phyloP scores from a whole-genome alignment of 2,329 filamentous ascomycete genomes.

The Colletotrichum lupini region DNA sequence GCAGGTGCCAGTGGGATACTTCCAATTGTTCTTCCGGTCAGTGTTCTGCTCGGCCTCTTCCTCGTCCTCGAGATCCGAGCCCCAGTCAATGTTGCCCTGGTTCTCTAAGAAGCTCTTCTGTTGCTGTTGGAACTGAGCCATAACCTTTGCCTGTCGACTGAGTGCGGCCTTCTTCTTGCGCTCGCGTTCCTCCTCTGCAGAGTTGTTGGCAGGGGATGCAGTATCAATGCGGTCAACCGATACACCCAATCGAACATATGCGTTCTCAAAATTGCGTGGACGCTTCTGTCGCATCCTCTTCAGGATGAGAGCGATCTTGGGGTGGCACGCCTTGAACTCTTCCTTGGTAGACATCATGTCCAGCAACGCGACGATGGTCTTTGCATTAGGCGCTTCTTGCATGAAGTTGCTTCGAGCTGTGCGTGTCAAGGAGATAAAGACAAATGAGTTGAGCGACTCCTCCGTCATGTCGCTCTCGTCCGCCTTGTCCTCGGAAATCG shows the following conservation, averaged over 20 bases:
- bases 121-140: constrained; percentile 98
- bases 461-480: constrained; percentile 62
- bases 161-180: constrained; percentile 90
- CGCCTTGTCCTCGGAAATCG: constrained; percentile 82
- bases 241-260: constrained; percentile 72
- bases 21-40: constrained; percentile 81
- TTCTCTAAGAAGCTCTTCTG: constrained; percentile 94
- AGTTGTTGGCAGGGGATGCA: constrained; percentile 78
- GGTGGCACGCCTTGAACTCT: constrained; percentile 83
- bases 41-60: constrained; percentile 77
- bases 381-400: constrained; percentile 64
- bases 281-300: constrained; percentile 87
- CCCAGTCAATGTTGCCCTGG: constrained; percentile 90
- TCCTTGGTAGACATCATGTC: constrained; percentile 73
- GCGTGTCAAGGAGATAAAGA: constrained; percentile 75
- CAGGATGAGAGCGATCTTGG: constrained; percentile 86
- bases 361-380: constrained; percentile 73
- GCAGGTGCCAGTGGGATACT: constrained; percentile 92
- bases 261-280: constrained; percentile 76
- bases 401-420: constrained; percentile 71
- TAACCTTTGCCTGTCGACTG: constrained; percentile 90
- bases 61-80: constrained; percentile 78
- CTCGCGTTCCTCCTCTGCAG: constrained; percentile 79
- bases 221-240: constrained; percentile 84
- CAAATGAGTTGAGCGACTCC: constrained; percentile 72